Evolutionary conservation across 1,139 yeast species (phyloP), one percentile per base, ranked within the genome.

Genomic region (Zygosaccharomyces pseudobailii): DNA sequence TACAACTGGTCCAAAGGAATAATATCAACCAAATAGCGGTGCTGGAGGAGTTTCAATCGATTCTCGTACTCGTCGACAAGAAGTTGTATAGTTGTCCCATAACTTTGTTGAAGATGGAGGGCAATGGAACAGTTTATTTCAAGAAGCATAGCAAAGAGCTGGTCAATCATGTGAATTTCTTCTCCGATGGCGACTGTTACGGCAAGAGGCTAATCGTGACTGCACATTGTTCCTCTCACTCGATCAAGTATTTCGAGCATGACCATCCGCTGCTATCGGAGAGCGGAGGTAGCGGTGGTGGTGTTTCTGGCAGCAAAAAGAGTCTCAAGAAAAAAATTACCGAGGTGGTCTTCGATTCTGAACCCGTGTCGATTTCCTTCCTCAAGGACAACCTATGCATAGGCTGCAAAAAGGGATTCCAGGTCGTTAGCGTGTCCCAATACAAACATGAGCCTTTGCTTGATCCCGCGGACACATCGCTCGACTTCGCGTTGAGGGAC

Each of bases 381-480:
- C 73, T 92, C 67, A 87, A 90, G 65, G 82, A 92, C 6, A 86
- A 85, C 60, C 71, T 92, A 52, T 90, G 97, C 71, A 86, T 92
- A 54, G 98, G 98, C 20, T 92, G 98, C 63, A 84, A 95, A 39
- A 88, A 86, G 64, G 98, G 98, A 1, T 92, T 92, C 71, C 97
- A 92, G 68, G 89, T 92, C 60, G 89, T 92, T 38, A 80, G 88
- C 17, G 63, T 70, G 7, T 59, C 68, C n/a, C 73, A 71, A 53
- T 71, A 70, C 46, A 78, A 76, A 35, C 76, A 90, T 55, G 95
- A 88, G 61, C 83, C 85, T 17, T 76, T 90, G 45, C 73, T 90
- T 57, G 97, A 90, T 68, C 96, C 95, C 35, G 97, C 97, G 1
- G 98, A 92, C 65, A 94, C 97, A 0, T 88, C 97, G 28, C 73